These are phyloP conservation scores for Stachybotrys echinatus DNA, from an alignment of 2,329 filamentous ascomycete species.

Conservation along the genomic window DNA sequence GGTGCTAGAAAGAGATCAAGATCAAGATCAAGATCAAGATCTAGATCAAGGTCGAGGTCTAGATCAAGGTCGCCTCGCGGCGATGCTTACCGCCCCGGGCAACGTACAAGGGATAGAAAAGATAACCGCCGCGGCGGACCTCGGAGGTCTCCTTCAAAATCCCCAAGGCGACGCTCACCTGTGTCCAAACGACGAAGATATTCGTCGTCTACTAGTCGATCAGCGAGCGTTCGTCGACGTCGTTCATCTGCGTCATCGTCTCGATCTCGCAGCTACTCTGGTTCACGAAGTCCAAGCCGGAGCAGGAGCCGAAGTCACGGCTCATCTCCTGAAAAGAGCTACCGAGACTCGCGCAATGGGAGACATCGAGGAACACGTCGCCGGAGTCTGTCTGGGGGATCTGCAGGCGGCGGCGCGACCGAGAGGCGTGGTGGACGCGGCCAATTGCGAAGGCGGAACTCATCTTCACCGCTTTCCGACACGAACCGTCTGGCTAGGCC, in stretches of 20 bases:
- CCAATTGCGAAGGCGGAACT: conserved; percentile 35
- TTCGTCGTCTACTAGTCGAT: conserved; percentile 42
- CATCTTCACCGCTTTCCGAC: conserved; percentile 46
- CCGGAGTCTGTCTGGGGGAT: conserved; percentile 16
- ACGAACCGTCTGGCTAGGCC: conserved; percentile 44
- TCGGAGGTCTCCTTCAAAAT: conserved; percentile 27
- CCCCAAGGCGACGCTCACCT: conserved; percentile 34
- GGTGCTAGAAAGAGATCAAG: conserved; percentile 33
- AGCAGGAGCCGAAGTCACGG: conserved; percentile 17
- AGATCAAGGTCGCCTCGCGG: no score
- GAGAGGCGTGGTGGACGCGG: conserved; percentile 7
- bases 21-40: conserved; percentile 22
- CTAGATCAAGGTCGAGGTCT: no score
- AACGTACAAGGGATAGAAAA: conserved; percentile 13
- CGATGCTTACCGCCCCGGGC: conserved; percentile 18
- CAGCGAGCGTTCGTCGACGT: conserved; percentile 32
- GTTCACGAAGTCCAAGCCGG: conserved; percentile 22
- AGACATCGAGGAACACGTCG: conserved; percentile 20
- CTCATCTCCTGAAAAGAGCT: not conserved
- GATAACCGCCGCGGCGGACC: conserved; percentile 12
- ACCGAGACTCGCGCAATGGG: conserved; percentile 20
- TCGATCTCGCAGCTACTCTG: conserved; percentile 30
- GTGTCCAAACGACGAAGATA: conserved; percentile 45
- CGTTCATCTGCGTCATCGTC: conserved; percentile 32
- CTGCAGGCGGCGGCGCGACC: not conserved